Evolutionary conservation across 805 yeast genomes (phyloP), one percentile per base, ranked within the genome.

Genomic region (Wickerhamiella kazuoi): DNA sequence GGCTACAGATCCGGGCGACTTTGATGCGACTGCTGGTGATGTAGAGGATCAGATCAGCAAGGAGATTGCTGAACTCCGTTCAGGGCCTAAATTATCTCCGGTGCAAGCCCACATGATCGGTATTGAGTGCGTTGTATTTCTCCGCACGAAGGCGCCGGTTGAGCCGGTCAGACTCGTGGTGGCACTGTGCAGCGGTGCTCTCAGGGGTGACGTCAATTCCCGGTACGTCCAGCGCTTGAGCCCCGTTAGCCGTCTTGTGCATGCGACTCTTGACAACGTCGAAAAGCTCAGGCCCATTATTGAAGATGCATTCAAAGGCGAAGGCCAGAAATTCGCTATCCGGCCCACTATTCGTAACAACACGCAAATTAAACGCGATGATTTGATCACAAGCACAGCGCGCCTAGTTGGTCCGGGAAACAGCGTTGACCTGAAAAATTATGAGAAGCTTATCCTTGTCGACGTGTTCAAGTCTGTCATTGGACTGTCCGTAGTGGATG

Each of bases 381-480:
- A 72, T n/a, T 71, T 87, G 37, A 83, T 82, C 43, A 71, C 67
- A 28, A 64, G 72, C 11, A 68, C 86, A 7, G 94, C 93, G 3
- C 72, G 68, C 23, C 59, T 68, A 34, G 84, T 82, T 0, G 87
- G 87, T 1, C 63, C 68, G 35, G 76, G 72, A 4, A 94, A 83
- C 55, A 63, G 59, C 28, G 93, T 90, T 14, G 93, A 84, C 54
- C 67, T 90, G 55, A 80, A 81, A 50, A 60, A 72, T 11, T 82
- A 72, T 51, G 93, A 86, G 44, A 75, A 76, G 52, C 62, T 90
- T 48, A 71, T 90, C 36, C 53, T 87, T 38, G 79, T 90, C 2
- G 94, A 83, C 55, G 80, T 95, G 53, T 87, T 77, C 61, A 87
- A 86, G 61, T 79, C 73, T 45, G 79, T 80, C 44, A 69, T 90